Evolutionary conservation across 495 filamentous ascomycete species (phyloP), one percentile per base, ranked within the genome.

Genomic region (Trichoderma gamsii): DNA sequence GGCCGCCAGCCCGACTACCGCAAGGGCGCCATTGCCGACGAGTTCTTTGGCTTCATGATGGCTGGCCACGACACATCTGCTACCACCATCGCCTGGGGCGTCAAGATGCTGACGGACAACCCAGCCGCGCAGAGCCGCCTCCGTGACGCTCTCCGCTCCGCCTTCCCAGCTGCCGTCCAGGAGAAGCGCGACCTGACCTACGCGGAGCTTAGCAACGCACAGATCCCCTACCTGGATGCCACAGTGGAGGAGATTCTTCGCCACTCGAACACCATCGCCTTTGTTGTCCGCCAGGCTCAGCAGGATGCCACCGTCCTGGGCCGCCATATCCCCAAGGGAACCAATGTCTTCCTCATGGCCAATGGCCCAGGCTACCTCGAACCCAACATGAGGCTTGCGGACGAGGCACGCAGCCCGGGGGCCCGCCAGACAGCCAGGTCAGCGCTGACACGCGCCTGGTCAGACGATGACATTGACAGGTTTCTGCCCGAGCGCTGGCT

Each of bases 401-500:
- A 72, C 15, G 25, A 66, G 27, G 18, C 44, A 66, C 72, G 73
- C 70, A 80, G 68, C 38, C 69, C 63, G 38, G 73, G 70, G 69
- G 77, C 74, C 69, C 72, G 67, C 46, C 46, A 49, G 76, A 78
- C 68, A 75, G 76, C 35, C 52, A 74, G 68, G 51, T 49, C 46
- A 4, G 66, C n/a, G 13, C 69, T 70, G 49, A 67, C 66, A 15
- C 68, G 70, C 1, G 56, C 25, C 12, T 84, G 72, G 46, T 80
- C 86, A 61, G 85, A 84, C 67, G 71, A 72, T n/a, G 67, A 73
- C 23, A 78, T 85, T 0, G 73, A 77, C 6, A 66, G 67, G 5
- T 87, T 86, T 68, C 67, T 80, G 7, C 76, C 76, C 3, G 73
- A 77, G 71, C 66, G 76, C 13, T 78, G 74, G 75, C 66, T 83